Conservation (phyloP, 139 green algal genomes). For the Coelastrella sp. region DNA sequence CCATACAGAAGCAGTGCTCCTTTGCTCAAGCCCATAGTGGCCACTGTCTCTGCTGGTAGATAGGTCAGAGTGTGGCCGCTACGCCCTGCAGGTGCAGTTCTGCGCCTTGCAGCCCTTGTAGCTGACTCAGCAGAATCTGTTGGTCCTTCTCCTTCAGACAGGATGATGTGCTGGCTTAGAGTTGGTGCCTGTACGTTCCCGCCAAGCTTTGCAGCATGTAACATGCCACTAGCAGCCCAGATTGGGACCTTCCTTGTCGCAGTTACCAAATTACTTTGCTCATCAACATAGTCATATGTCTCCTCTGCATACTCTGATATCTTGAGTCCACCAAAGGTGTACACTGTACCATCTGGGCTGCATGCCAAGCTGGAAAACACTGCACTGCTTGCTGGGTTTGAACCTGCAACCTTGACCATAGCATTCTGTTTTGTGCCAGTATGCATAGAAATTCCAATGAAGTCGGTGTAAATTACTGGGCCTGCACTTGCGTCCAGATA, state of each 20-base stretch:
- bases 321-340: slow-evolving; percentile 3
- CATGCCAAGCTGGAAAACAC: neutral
- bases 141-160: no score
- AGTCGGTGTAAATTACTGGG: neutral
- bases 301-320: neutral
- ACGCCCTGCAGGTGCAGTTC: neutral
- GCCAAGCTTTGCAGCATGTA: neutral
- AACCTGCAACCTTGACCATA: neutral
- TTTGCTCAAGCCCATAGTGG: neutral
- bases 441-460: neutral
- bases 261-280: neutral
- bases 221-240: neutral
- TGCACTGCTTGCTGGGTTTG: no score
- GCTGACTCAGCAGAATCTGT: no score
- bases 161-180: no score
- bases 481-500: neutral
- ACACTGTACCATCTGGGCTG: neutral
- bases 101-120: neutral
- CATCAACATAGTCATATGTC: neutral
- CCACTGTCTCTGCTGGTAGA: neutral
- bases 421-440: neutral
- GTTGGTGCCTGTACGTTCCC: neutral
- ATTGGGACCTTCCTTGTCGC: neutral
- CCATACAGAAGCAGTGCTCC: slow-evolving; percentile 30
- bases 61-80: slow-evolving; percentile 11